Base-by-base conservation (phyloP, 106 monocot species). In the Platanthera guangdongensis region DNA sequence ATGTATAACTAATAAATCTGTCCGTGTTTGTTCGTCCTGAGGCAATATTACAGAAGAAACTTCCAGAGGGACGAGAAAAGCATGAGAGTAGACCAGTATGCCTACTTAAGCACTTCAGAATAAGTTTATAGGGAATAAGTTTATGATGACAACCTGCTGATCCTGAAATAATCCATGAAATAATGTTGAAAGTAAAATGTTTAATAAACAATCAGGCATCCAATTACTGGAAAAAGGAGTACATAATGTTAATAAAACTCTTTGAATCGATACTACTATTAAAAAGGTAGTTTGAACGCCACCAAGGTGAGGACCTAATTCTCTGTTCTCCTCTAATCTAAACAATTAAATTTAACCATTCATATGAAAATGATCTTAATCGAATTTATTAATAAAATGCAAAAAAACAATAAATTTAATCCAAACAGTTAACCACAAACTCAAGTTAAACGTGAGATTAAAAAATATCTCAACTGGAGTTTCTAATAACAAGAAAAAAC, bases 1-100 rank as follows among this genome's bases (percentile, higher is more conserved):
- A 68, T 74, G 87, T 60, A 68, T 67, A 63, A 14, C 79, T 68
- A 62, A 63, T 76, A 79, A 84, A 88, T 74, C 77, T 71, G 46
- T 80, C 52, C 52, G 19, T 68, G 13, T 70, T 59, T 73, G 48
- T 47, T 16, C 79, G 64, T 48, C 71, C 68, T 63, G 68, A 80
- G 46, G 79, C 69, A 76, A 80, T 68, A 74, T 63, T 71, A 9
- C 47, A 84, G 52, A 81, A 77, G n/a, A 78, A 55, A 18, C 55
- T 78, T 53, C 75, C 77, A 39, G 74, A 25, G 64, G 64, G 53
- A 74, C 18, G 62, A 19, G n/a, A 65, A 63, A 67, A 74, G n/a
- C 47, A 52, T 50, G 79, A 52, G 21, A 60, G 30, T 72, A 77
- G 62, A 28, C 59, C 28, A 39, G 50, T 48, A 67, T 15, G 53